A percentile compares a stretch with the other conserved stretches of the same genome.
Evolutionary conservation across 1,139 yeast genomes (phyloP).

Genomic region (Nakaseomyces uthaithaninus): DNA sequence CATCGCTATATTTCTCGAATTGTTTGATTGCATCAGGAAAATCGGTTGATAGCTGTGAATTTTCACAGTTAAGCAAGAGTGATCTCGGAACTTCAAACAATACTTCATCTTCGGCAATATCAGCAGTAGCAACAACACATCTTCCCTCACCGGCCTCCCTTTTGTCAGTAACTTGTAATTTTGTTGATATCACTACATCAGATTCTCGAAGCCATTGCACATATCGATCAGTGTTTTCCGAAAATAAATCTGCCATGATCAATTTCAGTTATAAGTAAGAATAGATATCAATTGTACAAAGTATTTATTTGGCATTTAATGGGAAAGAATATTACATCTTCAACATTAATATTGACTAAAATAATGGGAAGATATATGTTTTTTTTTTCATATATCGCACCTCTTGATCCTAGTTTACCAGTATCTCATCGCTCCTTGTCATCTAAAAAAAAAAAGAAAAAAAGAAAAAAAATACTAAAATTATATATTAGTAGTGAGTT

Average conservation of each 20-base stretch:
- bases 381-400: too few relatives aligned
- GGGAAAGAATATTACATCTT: too few relatives aligned
- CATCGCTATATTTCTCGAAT: conserved; percentile 2
- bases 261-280: too few relatives aligned
- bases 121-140: conserved; percentile 59
- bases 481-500: too few relatives aligned
- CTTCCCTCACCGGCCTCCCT: conserved; percentile 61
- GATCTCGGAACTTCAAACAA: conserved; percentile 63
- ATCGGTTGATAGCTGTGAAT: conserved; percentile 40
- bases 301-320: too few relatives aligned
- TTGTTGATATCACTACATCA: conserved; percentile 43
- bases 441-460: too few relatives aligned
- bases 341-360: too few relatives aligned
- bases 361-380: too few relatives aligned
- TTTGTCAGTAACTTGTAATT: conserved; percentile 52
- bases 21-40: conserved; percentile 42
- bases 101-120: conserved; percentile 50
- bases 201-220: conserved; percentile 42
- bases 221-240: conserved; percentile 38
- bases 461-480: too few relatives aligned
- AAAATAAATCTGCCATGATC: conserved; percentile 19
- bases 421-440: too few relatives aligned
- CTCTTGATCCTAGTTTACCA: too few relatives aligned
- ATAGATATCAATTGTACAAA: too few relatives aligned
- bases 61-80: conserved; percentile 49